Evolutionary conservation across 805 yeast genomes (phyloP).

Genomic region (Groenewaldozyma tartarivorans): DNA sequence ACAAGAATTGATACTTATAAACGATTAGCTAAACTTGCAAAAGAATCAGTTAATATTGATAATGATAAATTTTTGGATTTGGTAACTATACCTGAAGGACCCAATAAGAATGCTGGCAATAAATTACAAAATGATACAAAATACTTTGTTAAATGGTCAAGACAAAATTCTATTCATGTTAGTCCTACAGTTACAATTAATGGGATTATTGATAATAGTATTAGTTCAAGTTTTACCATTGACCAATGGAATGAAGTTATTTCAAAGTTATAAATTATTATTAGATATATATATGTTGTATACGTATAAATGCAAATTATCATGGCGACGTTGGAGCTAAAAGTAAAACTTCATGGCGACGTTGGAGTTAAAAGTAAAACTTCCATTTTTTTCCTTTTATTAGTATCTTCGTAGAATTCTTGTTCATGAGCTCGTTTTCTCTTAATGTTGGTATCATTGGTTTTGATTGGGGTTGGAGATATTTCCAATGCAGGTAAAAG

Average conservation of each 20-base stretch:
- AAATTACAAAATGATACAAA: slow-evolving; percentile 53
- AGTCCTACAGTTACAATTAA: slow-evolving; percentile 71
- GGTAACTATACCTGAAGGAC: slow-evolving; percentile 27
- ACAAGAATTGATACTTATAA: slow-evolving; percentile 48
- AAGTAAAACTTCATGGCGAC: not conserved
- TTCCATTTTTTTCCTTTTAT: too few relatives aligned
- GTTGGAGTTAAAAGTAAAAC: not conserved
- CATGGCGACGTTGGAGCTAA: not conserved
- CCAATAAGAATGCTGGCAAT: slow-evolving; percentile 48
- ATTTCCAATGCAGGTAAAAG: not conserved
- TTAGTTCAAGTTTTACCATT: slow-evolving; percentile 44
- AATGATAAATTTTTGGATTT: slow-evolving; percentile 28
- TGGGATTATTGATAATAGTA: slow-evolving; percentile 48
- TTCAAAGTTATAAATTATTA: not conserved
- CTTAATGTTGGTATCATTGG: too few relatives aligned
- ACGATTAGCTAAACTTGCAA: slow-evolving; percentile 42
- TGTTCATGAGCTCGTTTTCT: too few relatives aligned
- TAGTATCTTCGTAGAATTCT: too few relatives aligned
- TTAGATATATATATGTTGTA: too few relatives aligned
- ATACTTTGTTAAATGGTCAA: slow-evolving; percentile 59
- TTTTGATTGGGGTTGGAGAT: too few relatives aligned
- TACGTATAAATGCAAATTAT: too few relatives aligned
- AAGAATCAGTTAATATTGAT: slow-evolving; percentile 31
- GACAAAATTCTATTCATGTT: slow-evolving; percentile 76
- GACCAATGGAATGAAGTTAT: not conserved